Base-by-base conservation (phyloP, 1,139 yeast genomes). In the Taphrina wiesneri region DNA sequence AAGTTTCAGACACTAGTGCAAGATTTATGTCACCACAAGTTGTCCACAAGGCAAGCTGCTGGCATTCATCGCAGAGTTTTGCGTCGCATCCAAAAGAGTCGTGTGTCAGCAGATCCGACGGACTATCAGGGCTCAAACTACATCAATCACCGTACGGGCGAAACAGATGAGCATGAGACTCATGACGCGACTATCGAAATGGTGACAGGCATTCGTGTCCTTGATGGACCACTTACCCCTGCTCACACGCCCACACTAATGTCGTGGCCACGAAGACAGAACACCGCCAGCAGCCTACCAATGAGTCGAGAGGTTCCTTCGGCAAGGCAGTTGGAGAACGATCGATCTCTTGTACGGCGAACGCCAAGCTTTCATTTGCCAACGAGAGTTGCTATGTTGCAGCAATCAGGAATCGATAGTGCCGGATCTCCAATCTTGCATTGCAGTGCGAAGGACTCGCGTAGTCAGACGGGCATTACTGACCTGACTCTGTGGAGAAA, bases 1-100 rank as follows among this genome's bases (percentile, higher is more conserved):
- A 39, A 7, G 6, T n/a, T 11, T 15, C 17, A 49, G 54, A 49
- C 36, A 2, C 54, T 49, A 13, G 54, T 49, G 21, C 54, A 49
- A 19, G 54, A 49, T 28, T 28, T 49, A 15, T 49, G 54, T 28
- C 36, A 49, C 19, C 54, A 49, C 36, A 49, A 49, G 54, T 15
- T 49, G 21, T 49, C 54, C 17, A 30, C 36, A 13, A 34, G 54
- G 5, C 54, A 49, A 28, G 54, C 54, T 13, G 28, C 26, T 2
- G 54, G 54, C 36, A 49, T 49, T 5, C 54, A 49, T 11, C 34
- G 36, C n/a, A 49, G 54, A 28, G 26, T 49, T 11, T 39, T 26
- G 26, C 54, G 54, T 2, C 54, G 54, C 21, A 45, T 45, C 13
- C 49, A 45, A 6, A 7, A 23, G 26, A 21, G 6, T 45, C 49